Evolutionary conservation across 2,329 filamentous ascomycete species (phyloP).

Genomic region (Colletotrichum paranaense): DNA sequence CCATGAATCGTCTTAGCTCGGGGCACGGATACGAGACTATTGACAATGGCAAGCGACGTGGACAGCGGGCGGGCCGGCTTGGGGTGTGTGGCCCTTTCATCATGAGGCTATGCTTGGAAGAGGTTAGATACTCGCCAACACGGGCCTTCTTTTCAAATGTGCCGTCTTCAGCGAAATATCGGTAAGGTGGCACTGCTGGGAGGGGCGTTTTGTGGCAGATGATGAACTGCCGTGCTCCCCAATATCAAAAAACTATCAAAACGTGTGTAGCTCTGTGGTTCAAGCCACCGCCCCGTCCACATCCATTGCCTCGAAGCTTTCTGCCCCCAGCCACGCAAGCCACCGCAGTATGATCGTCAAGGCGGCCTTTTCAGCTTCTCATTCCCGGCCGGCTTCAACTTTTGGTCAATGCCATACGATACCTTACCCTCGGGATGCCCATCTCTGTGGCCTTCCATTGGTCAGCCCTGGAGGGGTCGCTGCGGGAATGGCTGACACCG

Average conservation of each 20-base stretch:
- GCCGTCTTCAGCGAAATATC: slow-evolving; percentile 5
- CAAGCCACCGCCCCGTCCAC: slow-evolving; percentile 19
- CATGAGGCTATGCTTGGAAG: neutral
- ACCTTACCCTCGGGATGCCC: neutral
- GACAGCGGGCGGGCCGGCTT: neutral
- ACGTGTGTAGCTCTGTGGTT: slow-evolving; percentile 18
- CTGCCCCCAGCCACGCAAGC: neutral
- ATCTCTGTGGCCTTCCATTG: neutral
- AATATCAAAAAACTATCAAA: slow-evolving; percentile 12
- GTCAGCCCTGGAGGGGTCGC: neutral
- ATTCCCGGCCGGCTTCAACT: neutral
- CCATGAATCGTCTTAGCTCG: neutral
- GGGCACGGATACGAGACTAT: slow-evolving; percentile 21
- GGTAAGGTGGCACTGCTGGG: neutral
- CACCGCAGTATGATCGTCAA: neutral
- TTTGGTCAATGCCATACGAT: neutral
- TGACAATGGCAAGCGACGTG: slow-evolving; percentile 8
- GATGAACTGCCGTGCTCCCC: neutral
- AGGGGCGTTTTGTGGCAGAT: neutral
- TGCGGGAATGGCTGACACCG: slow-evolving; percentile 19
- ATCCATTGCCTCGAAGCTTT: neutral
- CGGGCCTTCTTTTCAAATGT: neutral
- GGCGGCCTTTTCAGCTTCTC: neutral
- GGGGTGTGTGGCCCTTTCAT: neutral
- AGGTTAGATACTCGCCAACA: neutral